Conservation (phyloP, 176 grass and related monocot genomes). For the Tuctoria greenei region DNA sequence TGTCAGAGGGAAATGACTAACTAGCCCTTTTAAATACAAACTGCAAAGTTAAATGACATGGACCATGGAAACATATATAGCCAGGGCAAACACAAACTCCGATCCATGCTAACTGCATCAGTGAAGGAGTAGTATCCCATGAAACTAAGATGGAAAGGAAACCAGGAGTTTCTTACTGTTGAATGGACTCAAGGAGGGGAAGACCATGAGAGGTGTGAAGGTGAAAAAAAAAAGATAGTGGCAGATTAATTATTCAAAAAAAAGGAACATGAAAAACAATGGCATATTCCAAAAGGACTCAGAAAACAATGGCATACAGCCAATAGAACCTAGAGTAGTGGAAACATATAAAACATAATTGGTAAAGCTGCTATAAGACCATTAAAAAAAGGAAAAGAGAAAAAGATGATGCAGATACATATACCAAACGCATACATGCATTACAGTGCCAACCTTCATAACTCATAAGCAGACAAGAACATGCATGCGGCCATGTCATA, state of each 20-base stretch:
- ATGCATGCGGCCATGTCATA: neutral
- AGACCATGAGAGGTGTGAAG: neutral
- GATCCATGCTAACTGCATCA: neutral
- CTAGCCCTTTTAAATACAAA: neutral
- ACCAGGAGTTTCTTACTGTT: neutral
- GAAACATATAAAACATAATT: neutral
- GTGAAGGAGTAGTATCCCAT: neutral
- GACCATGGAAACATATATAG: neutral
- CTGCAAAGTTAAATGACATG: neutral
- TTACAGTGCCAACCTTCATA: constrained; percentile 8
- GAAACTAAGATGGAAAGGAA: neutral
- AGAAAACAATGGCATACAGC: neutral
- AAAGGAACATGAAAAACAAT: neutral
- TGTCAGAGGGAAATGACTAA: neutral
- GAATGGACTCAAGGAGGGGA: neutral
- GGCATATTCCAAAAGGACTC: neutral
- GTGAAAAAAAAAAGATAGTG: neutral
- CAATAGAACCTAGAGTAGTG: neutral
- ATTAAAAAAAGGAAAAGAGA: too few species aligned
- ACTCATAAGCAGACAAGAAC: constrained; percentile 5
- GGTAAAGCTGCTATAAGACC: neutral
- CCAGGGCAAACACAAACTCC: neutral
- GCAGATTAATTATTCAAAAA: neutral
- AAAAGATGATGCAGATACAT: neutral
- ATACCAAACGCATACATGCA: neutral